A percentile compares a stretch with the other conserved stretches of the same genome.
Evolutionary conservation across 1,284 basidiomycete species (phyloP).

Genomic region (Termitomyces sp.): DNA sequence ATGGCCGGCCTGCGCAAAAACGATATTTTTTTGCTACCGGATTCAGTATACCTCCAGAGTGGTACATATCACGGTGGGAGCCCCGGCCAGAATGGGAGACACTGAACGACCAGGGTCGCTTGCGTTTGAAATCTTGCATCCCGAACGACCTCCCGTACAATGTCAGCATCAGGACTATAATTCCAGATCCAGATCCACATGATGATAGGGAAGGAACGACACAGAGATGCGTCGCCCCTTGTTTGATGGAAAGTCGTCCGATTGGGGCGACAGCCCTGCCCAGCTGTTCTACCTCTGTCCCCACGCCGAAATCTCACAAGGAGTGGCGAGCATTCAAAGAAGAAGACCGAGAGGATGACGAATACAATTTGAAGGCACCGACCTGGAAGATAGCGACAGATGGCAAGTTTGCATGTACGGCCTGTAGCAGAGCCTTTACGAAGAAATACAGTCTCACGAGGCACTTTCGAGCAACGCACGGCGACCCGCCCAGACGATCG

Average conservation of each 20-base stretch:
- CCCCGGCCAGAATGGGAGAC: background rate
- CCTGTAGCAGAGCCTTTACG: background rate
- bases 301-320: background rate
- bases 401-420: background rate
- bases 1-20: background rate
- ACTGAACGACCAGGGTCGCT: background rate
- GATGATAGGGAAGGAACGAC: background rate
- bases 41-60: background rate
- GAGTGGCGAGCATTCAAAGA: background rate
- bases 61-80: background rate
- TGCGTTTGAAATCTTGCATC: background rate
- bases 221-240: background rate
- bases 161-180: background rate
- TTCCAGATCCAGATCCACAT: background rate
- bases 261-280: background rate
- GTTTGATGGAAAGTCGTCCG: background rate
- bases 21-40: background rate
- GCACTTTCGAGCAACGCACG: background rate
- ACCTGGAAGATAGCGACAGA: background rate
- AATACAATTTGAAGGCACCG: background rate
- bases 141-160: background rate
- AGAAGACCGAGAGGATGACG: slow-evolving; percentile 1
- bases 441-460: background rate
- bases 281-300: background rate
- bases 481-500: background rate